A percentile compares a stretch with the other conserved stretches of the same genome.
Evolutionary conservation across 495 filamentous ascomycete species (phyloP).

Genomic region (Achaetomiella virescens): DNA sequence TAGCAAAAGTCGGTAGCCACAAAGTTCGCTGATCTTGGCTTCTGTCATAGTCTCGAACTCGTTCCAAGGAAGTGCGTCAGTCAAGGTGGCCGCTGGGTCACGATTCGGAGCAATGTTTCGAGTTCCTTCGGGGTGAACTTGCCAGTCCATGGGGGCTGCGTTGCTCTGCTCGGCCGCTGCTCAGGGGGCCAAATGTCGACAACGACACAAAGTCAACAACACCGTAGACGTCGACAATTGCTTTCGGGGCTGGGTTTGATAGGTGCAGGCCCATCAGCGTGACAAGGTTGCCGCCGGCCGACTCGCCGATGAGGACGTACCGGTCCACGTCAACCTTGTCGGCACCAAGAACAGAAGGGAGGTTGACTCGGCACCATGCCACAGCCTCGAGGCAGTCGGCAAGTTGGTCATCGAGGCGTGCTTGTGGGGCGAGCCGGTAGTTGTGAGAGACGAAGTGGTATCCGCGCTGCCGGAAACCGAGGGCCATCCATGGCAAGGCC

Average conservation of each 20-base stretch:
- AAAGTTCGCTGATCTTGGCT: slow-evolving; percentile 13
- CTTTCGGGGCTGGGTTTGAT: slow-evolving; percentile 10
- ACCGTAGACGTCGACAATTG: slow-evolving; percentile 25
- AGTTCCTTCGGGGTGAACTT: slow-evolving; percentile 20
- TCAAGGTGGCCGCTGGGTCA: slow-evolving; percentile 15
- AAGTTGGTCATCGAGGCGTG: slow-evolving; percentile 19
- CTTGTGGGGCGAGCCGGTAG: slow-evolving; percentile 29
- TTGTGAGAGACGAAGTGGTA: slow-evolving; percentile 30
- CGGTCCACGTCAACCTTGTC: slow-evolving; percentile 23
- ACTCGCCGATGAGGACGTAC: slow-evolving; percentile 26
- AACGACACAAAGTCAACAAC: slow-evolving; percentile 16
- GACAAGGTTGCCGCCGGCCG: slow-evolving; percentile 24
- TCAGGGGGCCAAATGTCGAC: background rate
- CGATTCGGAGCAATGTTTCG: slow-evolving; percentile 16
- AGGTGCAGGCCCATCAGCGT: slow-evolving; percentile 20
- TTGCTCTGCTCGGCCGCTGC: background rate
- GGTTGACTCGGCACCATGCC: slow-evolving; percentile 19
- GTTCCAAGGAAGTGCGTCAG: slow-evolving; percentile 21
- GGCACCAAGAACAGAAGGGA: slow-evolving; percentile 17
- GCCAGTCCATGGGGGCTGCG: slow-evolving; percentile 12
- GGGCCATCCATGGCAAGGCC: slow-evolving; percentile 20
- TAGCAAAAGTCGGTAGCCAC: slow-evolving; percentile 21
- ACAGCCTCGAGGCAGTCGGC: slow-evolving; percentile 22
- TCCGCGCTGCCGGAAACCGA: slow-evolving; percentile 20
- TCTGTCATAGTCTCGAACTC: slow-evolving; percentile 17